These are phyloP conservation scores for Misopates orontium DNA, from an alignment of 257 asterid species.

Conservation along the genomic window DNA sequence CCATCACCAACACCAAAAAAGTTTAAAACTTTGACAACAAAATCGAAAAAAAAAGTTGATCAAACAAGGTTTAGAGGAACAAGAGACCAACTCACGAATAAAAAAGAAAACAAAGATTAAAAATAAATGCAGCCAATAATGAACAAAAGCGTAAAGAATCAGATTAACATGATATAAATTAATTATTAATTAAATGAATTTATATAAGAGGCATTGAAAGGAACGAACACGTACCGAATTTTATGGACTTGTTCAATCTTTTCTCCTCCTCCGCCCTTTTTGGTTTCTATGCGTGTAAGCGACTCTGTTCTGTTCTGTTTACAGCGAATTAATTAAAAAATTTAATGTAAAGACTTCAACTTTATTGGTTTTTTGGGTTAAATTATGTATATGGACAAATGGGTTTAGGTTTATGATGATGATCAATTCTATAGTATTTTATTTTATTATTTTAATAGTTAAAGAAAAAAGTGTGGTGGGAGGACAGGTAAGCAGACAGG, in stretches of 20 bases:
- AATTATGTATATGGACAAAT: conserved; percentile 20
- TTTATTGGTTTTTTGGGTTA: neutral
- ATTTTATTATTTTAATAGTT: neutral
- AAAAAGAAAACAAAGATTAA: conserved; percentile 7
- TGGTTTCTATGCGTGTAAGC: conserved; percentile 40
- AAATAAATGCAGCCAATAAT: conserved; percentile 27
- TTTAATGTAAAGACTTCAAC: no score
- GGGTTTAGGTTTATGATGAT: conserved; percentile 20
- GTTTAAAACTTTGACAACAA: conserved; percentile 4
- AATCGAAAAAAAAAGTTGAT: neutral
- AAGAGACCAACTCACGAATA: conserved; percentile 29
- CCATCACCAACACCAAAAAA: conserved; percentile 34
- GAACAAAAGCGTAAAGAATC: conserved; percentile 20
- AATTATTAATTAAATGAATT: neutral
- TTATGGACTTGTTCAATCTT: conserved; percentile 29
- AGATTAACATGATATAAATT: conserved; percentile 24
- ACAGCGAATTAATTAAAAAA: conserved; percentile 34
- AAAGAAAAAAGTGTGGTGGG: conserved; percentile 36
- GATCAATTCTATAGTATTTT: neutral
- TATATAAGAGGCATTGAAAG: conserved; percentile 30
- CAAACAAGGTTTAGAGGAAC: conserved; percentile 4
- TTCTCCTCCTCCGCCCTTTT: conserved; percentile 34
- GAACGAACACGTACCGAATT: conserved; percentile 47
- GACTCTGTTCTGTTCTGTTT: conserved; percentile 38
- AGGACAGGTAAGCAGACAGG: conserved; percentile 53